These are phyloP conservation scores for Ambrosia hybrid DNA, from an alignment of 140 eudicot genomes.

Conservation along the genomic window DNA sequence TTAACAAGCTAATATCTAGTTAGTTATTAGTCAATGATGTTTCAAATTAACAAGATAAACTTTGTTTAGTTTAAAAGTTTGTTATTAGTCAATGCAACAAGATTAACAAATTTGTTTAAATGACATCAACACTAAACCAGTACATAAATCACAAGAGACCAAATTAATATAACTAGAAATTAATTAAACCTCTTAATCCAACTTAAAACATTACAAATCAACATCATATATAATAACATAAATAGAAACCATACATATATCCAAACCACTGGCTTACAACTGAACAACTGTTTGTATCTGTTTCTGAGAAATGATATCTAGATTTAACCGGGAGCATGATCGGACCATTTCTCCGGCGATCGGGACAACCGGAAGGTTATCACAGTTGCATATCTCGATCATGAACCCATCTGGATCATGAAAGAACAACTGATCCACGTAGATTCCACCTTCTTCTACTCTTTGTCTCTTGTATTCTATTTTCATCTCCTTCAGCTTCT, in stretches of 20 bases:
- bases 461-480: conserved; percentile 54
- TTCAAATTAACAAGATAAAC: too few species aligned
- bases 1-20: too few species aligned
- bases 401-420: conserved; percentile 95
- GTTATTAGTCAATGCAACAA: too few species aligned
- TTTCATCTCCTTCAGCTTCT: conserved; percentile 77
- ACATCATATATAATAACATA: not conserved
- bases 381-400: conserved; percentile 93
- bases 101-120: not conserved
- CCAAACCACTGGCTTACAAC: not conserved
- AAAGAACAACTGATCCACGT: conserved; percentile 80
- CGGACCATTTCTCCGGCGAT: conserved; percentile 42
- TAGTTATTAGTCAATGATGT: too few species aligned
- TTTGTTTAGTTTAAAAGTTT: too few species aligned
- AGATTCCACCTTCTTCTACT: conserved; percentile 86
- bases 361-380: conserved; percentile 46
- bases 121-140: not conserved
- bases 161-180: not conserved
- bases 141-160: not conserved
- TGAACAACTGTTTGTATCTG: conserved; percentile 33
- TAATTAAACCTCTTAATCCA: not conserved
- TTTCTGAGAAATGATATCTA: conserved; percentile 33
- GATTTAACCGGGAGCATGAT: conserved; percentile 43
- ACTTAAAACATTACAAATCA: conserved; percentile 12
- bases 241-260: not conserved